These are phyloP conservation scores for Pseudopediastrum boryanum DNA, from an alignment of 139 green algal genomes.

Conservation along the genomic window DNA sequence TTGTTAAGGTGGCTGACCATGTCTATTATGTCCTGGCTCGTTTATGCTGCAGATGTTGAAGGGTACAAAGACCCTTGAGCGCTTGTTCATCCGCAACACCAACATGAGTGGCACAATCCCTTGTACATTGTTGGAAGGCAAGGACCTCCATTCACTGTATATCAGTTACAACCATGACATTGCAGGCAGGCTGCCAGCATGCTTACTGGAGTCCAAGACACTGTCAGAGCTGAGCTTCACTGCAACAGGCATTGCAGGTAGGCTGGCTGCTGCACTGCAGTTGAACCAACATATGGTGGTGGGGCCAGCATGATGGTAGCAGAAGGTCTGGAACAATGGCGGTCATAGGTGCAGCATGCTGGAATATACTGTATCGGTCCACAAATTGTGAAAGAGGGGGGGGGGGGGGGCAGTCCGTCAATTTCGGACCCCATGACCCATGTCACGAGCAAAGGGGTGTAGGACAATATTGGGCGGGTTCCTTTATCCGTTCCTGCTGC, in stretches of 20 bases:
- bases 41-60: slow-evolving; percentile 9
- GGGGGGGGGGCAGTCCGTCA: no score
- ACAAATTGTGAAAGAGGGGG: neutral
- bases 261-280: neutral
- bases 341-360: neutral
- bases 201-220: slow-evolving; percentile 5
- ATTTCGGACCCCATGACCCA: no score
- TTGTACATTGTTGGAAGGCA: slow-evolving; percentile 10
- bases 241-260: neutral
- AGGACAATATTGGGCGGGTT: no score
- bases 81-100: slow-evolving; percentile 23
- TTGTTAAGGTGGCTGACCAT: no score
- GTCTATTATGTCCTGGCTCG: no score
- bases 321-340: neutral
- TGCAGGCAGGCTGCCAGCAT: slow-evolving; percentile 12
- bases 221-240: neutral
- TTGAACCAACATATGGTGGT: neutral
- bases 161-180: slow-evolving; percentile 21
- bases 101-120: slow-evolving; percentile 27
- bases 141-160: slow-evolving; percentile 19
- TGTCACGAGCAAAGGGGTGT: no score
- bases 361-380: neutral
- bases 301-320: neutral
- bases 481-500: no score
- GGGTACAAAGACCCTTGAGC: neutral